Evolutionary conservation across 2,329 filamentous ascomycete species (phyloP).

Genomic region (Acrodontium crateriforme): DNA sequence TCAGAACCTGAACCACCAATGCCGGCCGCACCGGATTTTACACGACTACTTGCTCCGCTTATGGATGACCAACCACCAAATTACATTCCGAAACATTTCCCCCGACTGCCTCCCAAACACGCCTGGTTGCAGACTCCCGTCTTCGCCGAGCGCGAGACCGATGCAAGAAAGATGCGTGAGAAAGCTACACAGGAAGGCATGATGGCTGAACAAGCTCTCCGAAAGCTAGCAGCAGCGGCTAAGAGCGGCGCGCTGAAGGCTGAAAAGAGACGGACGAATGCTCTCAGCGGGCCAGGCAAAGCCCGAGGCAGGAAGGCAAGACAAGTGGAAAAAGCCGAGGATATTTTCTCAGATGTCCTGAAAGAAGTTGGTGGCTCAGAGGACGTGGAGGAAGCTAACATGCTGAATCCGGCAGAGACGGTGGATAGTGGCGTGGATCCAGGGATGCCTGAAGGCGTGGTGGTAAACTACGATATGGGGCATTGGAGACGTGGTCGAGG

Average conservation of each 20-base stretch:
- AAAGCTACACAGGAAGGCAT: slow-evolving; percentile 52
- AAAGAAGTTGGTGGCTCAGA: slow-evolving; percentile 25
- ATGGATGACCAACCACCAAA: slow-evolving; percentile 34
- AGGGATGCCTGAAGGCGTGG: slow-evolving; percentile 25
- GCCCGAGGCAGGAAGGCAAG: slow-evolving; percentile 16
- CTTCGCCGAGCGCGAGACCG: slow-evolving; percentile 43
- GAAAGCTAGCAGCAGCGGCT: slow-evolving; percentile 40
- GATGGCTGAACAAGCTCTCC: slow-evolving; percentile 49
- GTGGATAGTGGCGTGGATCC: slow-evolving; percentile 15
- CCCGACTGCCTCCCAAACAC: slow-evolving; percentile 48
- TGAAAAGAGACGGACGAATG: slow-evolving; percentile 26
- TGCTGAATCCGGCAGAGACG: slow-evolving; percentile 14
- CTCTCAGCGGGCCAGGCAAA: slow-evolving; percentile 16
- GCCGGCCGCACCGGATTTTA: slow-evolving; percentile 28
- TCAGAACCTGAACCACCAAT: slow-evolving; percentile 27
- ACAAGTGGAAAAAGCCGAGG: slow-evolving; percentile 24
- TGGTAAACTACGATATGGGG: slow-evolving; percentile 47
- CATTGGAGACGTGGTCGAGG: slow-evolving; percentile 39
- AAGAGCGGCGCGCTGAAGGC: slow-evolving; percentile 36
- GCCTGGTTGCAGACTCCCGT: slow-evolving; percentile 49
- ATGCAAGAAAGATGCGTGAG: slow-evolving; percentile 41
- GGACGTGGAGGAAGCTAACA: slow-evolving; percentile 21
- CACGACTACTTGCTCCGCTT: slow-evolving; percentile 38
- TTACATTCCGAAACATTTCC: slow-evolving; percentile 48
- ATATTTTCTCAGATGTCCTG: slow-evolving; percentile 39